phyloP scores from a whole-genome alignment of 2,329 filamentous ascomycete genomes.

The Teratosphaeria destructans region DNA sequence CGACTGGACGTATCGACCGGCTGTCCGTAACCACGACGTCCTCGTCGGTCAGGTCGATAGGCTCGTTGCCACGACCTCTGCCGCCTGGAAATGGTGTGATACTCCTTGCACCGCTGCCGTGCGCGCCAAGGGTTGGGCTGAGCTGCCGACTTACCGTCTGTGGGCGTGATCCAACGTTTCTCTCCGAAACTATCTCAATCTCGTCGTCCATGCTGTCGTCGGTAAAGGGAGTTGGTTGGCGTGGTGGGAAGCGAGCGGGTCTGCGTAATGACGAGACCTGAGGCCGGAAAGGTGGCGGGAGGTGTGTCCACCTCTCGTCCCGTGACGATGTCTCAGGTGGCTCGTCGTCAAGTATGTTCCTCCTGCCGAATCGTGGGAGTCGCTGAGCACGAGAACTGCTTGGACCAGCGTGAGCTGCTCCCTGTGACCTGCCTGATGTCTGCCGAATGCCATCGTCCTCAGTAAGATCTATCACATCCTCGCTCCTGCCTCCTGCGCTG shows the following conservation, averaged over 20 bases:
- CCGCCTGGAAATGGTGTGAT: conserved; percentile 15
- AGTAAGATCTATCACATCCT: conserved; percentile 29
- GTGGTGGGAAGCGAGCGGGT: neutral
- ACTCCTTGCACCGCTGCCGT: conserved; percentile 6
- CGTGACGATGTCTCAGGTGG: neutral
- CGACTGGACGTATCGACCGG: conserved; percentile 5
- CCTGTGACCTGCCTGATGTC: neutral
- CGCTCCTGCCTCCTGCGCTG: conserved; percentile 4
- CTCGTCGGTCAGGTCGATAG: conserved; percentile 27
- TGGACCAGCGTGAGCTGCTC: conserved; percentile 1
- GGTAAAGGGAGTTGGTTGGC: neutral
- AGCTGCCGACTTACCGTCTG: conserved; percentile 8
- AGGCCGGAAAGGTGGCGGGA: neutral
- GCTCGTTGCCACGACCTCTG: conserved; percentile 8
- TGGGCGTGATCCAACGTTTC: conserved; percentile 7
- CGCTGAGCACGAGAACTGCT: conserved; percentile 23
- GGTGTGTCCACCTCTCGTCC: neutral
- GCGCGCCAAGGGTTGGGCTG: conserved; percentile 1
- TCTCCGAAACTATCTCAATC: conserved; percentile 9
- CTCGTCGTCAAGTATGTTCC: conserved; percentile 14
- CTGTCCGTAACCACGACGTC: conserved; percentile 22
- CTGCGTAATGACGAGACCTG: conserved; percentile 4
- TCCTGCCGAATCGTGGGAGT: conserved; percentile 30
- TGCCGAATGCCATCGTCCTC: conserved; percentile 12
- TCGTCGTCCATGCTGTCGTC: conserved; percentile 5